Percentiles rank a stretch among this genome's conserved stretches.
phyloP scores from a whole-genome alignment of 2,329 filamentous ascomycete genomes.

The Aspergillus caelatus region DNA sequence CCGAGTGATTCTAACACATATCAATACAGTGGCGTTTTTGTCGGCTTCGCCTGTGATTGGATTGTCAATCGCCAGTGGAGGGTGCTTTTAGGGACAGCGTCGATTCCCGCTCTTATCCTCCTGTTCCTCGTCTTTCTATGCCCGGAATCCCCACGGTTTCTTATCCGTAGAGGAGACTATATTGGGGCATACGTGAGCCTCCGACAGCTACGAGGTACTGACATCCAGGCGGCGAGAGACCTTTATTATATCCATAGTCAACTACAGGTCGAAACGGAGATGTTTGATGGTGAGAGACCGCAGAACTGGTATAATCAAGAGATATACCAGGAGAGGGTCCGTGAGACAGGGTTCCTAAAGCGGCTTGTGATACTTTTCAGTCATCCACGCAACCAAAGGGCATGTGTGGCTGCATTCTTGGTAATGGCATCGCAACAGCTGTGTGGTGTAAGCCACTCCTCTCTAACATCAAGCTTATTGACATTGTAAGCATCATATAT shows the following conservation, averaged over 20 bases:
- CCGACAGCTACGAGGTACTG: constrained; percentile 36
- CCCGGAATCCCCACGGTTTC: constrained; percentile 46
- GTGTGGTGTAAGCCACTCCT: constrained; percentile 25
- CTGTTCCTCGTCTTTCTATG: constrained; percentile 50
- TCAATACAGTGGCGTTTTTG: constrained; percentile 15
- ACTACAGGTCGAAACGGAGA: constrained; percentile 33
- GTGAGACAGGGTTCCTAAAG: constrained; percentile 17
- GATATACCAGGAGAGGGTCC: constrained; percentile 15
- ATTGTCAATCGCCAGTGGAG: constrained; percentile 43
- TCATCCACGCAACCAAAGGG: constrained; percentile 27
- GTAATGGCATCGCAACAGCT: constrained; percentile 36
- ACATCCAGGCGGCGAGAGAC: constrained; percentile 39
- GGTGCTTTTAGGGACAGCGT: constrained; percentile 50
- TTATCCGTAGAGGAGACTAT: constrained; percentile 36
- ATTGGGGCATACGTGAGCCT: constrained; percentile 36
- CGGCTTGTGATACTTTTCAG: constrained; percentile 25
- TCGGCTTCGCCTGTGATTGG: constrained; percentile 19
- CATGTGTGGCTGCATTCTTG: constrained; percentile 28
- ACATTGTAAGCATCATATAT: neutral
- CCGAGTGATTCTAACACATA: neutral
- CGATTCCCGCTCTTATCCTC: constrained; percentile 51
- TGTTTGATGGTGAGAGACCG: constrained; percentile 2
- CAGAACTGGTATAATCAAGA: constrained; percentile 2
- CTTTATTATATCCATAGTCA: constrained; percentile 38
- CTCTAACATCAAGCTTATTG: neutral